Base-by-base conservation (phyloP, 2,329 filamentous ascomycete species). In the Fusarium clavum region DNA sequence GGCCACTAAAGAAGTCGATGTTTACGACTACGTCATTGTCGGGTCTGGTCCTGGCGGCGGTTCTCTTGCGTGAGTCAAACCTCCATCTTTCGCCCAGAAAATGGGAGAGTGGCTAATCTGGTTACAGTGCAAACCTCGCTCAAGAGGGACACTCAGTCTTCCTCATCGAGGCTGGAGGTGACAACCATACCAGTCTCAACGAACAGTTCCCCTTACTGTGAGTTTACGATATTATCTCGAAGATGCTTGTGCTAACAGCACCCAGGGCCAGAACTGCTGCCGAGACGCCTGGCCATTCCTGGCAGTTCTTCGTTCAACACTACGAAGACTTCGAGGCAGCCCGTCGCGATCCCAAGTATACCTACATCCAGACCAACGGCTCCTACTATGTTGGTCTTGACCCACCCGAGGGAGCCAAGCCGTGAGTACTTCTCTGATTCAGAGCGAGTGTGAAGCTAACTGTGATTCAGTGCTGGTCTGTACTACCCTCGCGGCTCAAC, bases 401-500 rank as follows among this genome's bases (percentile, higher is more conserved):
- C n/a, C 60, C 60, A 0, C 60, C 60, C 0, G 48, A 56, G 3
- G 60, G 60, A 10, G 47, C 60, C 7, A 56, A 24, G 1, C 60
- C 60, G 57, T 61, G 45, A 32, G 59, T 20, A 20, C 1, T 2
- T 7, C 5, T 30, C 8, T 18, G 6, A 6, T 29, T 11, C 5
- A 20, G 6, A 20, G 9, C 2, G 8, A 14, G 6, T 45, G 9
- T 11, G 6, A n/a, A n/a, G 16, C n/a, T 32, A 3, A 46, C 27
- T 5, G 6, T 53, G 22, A 16, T 14, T 0, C 1, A 62, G 59
- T 27, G 60, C 60, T 3, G 60, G 60, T 0, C 3, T 62, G 8
- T 63, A 63, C 41, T 62, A 63, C 27, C 60, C 60, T n/a, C 57
- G 57, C 2, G 57, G 60, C 3, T 55, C 60, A 1, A 48, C 60